Evolutionary conservation across 1,284 basidiomycete species (phyloP).

Genomic region (Leccinum angustisporum): DNA sequence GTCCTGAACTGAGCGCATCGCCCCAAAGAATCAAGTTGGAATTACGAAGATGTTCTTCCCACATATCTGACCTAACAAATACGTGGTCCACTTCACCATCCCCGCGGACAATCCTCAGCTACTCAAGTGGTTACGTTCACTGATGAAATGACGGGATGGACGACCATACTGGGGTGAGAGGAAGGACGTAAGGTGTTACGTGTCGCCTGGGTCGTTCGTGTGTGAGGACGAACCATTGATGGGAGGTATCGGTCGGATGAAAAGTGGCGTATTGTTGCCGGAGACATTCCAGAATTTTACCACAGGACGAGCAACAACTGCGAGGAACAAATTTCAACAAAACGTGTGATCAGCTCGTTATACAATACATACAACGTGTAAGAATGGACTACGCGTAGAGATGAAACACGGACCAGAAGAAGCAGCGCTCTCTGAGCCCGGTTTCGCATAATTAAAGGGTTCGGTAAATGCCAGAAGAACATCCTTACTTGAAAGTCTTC

Average conservation of each 20-base stretch:
- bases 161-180: constrained; percentile 11
- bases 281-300: constrained; percentile 48
- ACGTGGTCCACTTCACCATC: constrained; percentile 12
- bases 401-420: constrained; percentile 29
- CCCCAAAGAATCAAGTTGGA: constrained; percentile 2
- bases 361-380: constrained; percentile 7
- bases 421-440: constrained; percentile 5
- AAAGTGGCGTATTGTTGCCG: constrained; percentile 59
- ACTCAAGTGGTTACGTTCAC: constrained; percentile 13
- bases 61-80: constrained; percentile 28
- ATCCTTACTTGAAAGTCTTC: constrained; percentile 60
- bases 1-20: background rate
- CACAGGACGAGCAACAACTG: constrained; percentile 57
- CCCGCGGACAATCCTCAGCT: constrained; percentile 25
- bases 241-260: constrained; percentile 34
- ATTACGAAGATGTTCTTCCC: constrained; percentile 18
- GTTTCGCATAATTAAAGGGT: constrained; percentile 23
- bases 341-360: constrained; percentile 15
- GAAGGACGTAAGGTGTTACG: constrained; percentile 16
- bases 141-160: constrained; percentile 26
- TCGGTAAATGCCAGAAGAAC: constrained; percentile 17
- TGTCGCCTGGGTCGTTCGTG: constrained; percentile 12
- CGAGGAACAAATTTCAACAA: background rate
- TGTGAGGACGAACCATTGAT: constrained; percentile 12
- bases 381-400: constrained; percentile 11